These are phyloP conservation scores for Neurospora sp. DNA, from an alignment of 495 filamentous ascomycete species.

Conservation along the genomic window DNA sequence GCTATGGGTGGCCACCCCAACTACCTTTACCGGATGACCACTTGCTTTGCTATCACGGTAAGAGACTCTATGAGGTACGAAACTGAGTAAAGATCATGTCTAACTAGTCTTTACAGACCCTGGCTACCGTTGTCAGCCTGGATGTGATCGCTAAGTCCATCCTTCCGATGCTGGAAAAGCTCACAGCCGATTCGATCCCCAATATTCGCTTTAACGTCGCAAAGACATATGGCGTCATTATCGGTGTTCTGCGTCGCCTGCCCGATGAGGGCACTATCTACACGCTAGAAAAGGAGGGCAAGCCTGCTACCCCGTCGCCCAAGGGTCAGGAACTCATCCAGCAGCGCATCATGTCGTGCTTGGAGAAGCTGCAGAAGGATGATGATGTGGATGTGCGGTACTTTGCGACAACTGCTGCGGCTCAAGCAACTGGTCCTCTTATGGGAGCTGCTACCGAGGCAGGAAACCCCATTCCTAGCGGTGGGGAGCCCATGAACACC, in stretches of 20 bases:
- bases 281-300: constrained; percentile 68
- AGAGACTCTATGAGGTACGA: constrained; percentile 23
- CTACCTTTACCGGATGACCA: constrained; percentile 98
- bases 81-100: neutral
- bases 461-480: constrained; percentile 10
- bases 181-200: constrained; percentile 87
- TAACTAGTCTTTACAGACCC: constrained; percentile 54
- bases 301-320: constrained; percentile 51
- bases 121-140: constrained; percentile 83
- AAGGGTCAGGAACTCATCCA: constrained; percentile 75
- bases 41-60: constrained; percentile 95
- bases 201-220: constrained; percentile 99
- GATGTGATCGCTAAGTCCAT: constrained; percentile 88
- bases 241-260: constrained; percentile 79
- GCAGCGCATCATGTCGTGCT: constrained; percentile 73
- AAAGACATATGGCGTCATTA: constrained; percentile 86
- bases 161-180: constrained; percentile 88
- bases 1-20: constrained; percentile 96
- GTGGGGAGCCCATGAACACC: constrained; percentile 49
- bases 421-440: constrained; percentile 23
- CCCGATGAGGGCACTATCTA: constrained; percentile 80
- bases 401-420: constrained; percentile 59
- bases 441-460: neutral
- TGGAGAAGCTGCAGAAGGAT: constrained; percentile 92
- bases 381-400: constrained; percentile 97